Conservation (phyloP, 2,329 filamentous ascomycete species). For the Fusarium armeniacum region DNA sequence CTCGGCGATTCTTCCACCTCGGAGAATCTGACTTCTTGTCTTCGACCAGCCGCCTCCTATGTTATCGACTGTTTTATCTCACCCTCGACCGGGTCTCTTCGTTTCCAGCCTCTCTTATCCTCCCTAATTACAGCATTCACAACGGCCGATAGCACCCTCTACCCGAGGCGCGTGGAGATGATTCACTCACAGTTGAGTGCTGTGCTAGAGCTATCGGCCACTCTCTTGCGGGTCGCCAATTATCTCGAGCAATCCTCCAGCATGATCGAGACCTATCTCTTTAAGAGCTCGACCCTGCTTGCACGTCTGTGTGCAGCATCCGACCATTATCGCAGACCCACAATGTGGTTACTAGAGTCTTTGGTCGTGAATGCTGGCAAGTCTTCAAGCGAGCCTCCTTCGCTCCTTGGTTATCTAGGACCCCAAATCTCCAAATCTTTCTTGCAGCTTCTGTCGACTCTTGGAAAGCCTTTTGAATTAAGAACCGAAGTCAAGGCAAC, state of each 20-base stretch:
- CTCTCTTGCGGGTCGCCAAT: conserved; percentile 77
- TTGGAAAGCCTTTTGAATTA: conserved; percentile 82
- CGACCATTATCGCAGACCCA: conserved; percentile 74
- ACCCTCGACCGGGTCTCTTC: conserved; percentile 75
- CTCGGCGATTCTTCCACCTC: conserved; percentile 72
- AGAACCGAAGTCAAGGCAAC: conserved; percentile 74
- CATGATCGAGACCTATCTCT: conserved; percentile 81
- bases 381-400: conserved; percentile 82
- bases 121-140: conserved; percentile 68
- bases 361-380: conserved; percentile 79
- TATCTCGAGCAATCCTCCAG: conserved; percentile 73
- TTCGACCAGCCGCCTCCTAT: conserved; percentile 81
- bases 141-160: conserved; percentile 73
- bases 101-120: conserved; percentile 81
- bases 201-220: conserved; percentile 75
- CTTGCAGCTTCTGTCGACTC: conserved; percentile 79
- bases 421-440: conserved; percentile 87
- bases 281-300: conserved; percentile 82
- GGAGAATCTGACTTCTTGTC: conserved; percentile 67
- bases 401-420: conserved; percentile 90
- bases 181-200: conserved; percentile 74
- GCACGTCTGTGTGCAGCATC: conserved; percentile 81
- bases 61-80: conserved; percentile 83
- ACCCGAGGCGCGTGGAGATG: conserved; percentile 66
- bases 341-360: conserved; percentile 78